phyloP scores from a whole-genome alignment of 768 basidiomycete species.

The Sutorius australiensis region DNA sequence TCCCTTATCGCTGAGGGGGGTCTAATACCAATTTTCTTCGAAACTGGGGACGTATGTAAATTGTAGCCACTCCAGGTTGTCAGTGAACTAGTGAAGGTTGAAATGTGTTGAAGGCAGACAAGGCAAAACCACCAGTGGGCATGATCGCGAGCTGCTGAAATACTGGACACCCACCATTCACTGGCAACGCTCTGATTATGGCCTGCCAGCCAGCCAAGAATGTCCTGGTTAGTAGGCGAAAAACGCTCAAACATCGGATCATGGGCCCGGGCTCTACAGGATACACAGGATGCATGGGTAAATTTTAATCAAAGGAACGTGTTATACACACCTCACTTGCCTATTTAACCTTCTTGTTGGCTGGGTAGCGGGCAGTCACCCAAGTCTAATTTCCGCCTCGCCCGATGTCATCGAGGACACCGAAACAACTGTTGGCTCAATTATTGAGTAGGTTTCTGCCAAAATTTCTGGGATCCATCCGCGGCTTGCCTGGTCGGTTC shows the following conservation, averaged over 20 bases:
- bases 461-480: constrained; percentile 3
- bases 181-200: too few relatives aligned
- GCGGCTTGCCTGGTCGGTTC: neutral
- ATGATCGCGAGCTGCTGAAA: too few relatives aligned
- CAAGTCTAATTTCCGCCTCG: neutral
- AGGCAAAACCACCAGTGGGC: neutral
- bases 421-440: neutral
- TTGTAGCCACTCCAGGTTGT: too few relatives aligned
- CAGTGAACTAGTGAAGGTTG: too few relatives aligned
- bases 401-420: neutral
- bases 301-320: neutral
- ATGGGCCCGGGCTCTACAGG: neutral
- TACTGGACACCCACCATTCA: neutral
- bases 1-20: neutral
- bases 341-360: neutral
- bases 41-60: too few relatives aligned
- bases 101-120: too few relatives aligned
- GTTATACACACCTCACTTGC: neutral
- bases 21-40: neutral
- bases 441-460: constrained; percentile 1
- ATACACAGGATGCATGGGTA: neutral
- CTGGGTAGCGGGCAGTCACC: neutral
- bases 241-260: neutral
- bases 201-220: neutral
- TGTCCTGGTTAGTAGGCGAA: neutral